Evolutionary conservation across 108 stramenopile species (phyloP).

Genomic region (Stephanodiscus triporus): DNA sequence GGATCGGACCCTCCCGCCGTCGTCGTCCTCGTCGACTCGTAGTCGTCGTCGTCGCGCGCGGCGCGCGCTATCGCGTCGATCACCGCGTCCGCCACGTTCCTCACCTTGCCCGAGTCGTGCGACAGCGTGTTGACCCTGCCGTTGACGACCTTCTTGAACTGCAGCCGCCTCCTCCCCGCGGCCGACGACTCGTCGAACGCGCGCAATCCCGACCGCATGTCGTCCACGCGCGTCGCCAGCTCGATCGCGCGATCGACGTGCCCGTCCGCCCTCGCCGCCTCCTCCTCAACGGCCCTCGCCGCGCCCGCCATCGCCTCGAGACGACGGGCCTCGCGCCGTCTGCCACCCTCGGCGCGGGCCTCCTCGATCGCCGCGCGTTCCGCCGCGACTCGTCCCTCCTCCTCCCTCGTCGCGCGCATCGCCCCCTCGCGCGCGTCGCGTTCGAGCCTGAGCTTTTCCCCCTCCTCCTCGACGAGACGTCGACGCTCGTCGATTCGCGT

Average conservation of each 20-base stretch:
- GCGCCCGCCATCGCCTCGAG: neutral
- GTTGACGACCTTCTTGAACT: conserved; percentile 83
- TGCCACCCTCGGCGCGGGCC: neutral
- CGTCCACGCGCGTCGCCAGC: conserved; percentile 58
- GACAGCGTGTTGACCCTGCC: conserved; percentile 84
- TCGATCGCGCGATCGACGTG: conserved; percentile 47
- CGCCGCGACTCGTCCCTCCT: neutral
- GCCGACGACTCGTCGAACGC: conserved; percentile 66
- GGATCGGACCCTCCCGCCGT: conserved; percentile 33
- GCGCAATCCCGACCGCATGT: conserved; percentile 53
- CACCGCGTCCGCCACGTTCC: conserved; percentile 63
- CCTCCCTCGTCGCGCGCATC: neutral
- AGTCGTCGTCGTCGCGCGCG: conserved; percentile 55
- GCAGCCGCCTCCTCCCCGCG: conserved; percentile 62
- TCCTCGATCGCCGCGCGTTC: neutral
- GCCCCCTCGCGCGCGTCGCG: conserved; percentile 16
- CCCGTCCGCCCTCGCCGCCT: conserved; percentile 3
- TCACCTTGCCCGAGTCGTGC: conserved; percentile 69
- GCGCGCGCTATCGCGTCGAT: conserved; percentile 55
- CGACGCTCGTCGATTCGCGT: conserved; percentile 23
- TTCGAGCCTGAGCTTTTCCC: conserved; percentile 15
- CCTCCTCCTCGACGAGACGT: conserved; percentile 15
- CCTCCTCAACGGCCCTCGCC: conserved; percentile 25
- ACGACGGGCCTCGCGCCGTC: no score
- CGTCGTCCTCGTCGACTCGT: conserved; percentile 40